Evolutionary conservation across 495 filamentous ascomycete genomes (phyloP), one percentile per base, ranked within the genome.

Genomic region (Glonium stellatum): DNA sequence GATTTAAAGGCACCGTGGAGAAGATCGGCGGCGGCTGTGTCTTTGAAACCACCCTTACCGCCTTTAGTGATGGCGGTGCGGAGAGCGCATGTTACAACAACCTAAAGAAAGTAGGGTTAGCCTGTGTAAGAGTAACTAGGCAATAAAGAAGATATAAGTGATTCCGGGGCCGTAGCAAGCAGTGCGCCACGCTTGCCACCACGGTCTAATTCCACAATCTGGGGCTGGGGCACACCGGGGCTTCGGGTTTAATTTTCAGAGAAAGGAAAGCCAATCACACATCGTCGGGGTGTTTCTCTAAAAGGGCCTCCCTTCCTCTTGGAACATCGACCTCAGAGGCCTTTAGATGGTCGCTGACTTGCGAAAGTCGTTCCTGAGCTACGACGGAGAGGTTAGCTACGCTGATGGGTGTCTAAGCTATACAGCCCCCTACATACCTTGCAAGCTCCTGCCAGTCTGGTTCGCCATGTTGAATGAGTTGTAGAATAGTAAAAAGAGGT

Each of bases 41-140:
- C 95, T 81, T 97, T 97, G 80, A 98, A 93, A 34, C 80, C 83
- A 67, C 93, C 93, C 76, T 90, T 90, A 64, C 91, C 90, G 67
- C 90, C 93, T 77, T 89, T 95, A 55, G 89, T 95, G 70, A 96
- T 84, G 58, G 93, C 82, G 18, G 90, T 95, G 56, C 93, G 91
- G 69, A 97, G 88, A 63, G 89, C 90, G 67, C 87, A 88, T 64
- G 93, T 97, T 58, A 98, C 82, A 60, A 98, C 93, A 69, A 97
- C 83, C 84, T 87, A 44, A 37, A 18, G 13, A 1, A 4, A 42
- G 56, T 55, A 34, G 57, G 52, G 55, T 48, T 60, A 31, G 27
- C 27, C 2, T 22, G 22, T 10, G 18, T 21, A 44, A 53, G 8
- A 31, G 6, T 31, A 31, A 31, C 6, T 2, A 31, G 27, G 8